These are phyloP conservation scores for Trametes punicea DNA, from an alignment of 768 basidiomycete genomes.

Conservation along the genomic window DNA sequence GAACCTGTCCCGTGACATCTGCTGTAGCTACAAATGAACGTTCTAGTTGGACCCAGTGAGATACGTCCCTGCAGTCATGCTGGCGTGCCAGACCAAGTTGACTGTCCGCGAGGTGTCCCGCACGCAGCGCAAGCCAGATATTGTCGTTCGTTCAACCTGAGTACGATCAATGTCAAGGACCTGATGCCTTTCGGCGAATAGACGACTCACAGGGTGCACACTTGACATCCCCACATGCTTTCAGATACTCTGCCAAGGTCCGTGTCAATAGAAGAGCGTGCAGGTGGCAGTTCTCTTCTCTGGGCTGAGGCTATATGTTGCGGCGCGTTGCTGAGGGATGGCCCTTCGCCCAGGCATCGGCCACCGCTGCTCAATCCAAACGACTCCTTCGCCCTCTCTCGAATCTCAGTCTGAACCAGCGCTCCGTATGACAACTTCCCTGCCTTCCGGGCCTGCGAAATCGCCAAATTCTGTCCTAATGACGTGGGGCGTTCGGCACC, in stretches of 20 bases:
- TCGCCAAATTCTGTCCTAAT: too few relatives aligned
- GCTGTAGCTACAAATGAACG: background rate
- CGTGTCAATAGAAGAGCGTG: background rate
- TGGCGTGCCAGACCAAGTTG: slow-evolving; percentile 17
- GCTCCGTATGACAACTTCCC: slow-evolving; percentile 19
- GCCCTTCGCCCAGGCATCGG: slow-evolving; percentile 15
- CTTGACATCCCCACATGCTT: slow-evolving; percentile 47
- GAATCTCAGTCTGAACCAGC: slow-evolving; percentile 37
- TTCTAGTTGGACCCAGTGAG: background rate
- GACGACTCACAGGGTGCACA: slow-evolving; percentile 61
- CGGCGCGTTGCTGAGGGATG: background rate
- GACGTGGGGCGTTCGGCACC: too few relatives aligned
- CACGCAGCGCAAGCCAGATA: slow-evolving; percentile 66
- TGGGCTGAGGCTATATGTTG: background rate
- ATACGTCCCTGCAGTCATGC: background rate
- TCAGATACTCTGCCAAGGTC: background rate
- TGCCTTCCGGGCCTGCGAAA: too few relatives aligned
- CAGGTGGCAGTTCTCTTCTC: background rate
- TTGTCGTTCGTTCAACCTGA: slow-evolving; percentile 47
- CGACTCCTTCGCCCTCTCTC: slow-evolving; percentile 42
- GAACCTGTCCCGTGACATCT: too few relatives aligned
- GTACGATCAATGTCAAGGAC: slow-evolving; percentile 3
- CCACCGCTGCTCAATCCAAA: slow-evolving; percentile 37
- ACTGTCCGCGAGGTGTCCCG: slow-evolving; percentile 47
- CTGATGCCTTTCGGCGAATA: background rate